These are phyloP conservation scores for Mucor indicus DNA, from an alignment of 371 early-diverging fungal species.

Conservation along the genomic window DNA sequence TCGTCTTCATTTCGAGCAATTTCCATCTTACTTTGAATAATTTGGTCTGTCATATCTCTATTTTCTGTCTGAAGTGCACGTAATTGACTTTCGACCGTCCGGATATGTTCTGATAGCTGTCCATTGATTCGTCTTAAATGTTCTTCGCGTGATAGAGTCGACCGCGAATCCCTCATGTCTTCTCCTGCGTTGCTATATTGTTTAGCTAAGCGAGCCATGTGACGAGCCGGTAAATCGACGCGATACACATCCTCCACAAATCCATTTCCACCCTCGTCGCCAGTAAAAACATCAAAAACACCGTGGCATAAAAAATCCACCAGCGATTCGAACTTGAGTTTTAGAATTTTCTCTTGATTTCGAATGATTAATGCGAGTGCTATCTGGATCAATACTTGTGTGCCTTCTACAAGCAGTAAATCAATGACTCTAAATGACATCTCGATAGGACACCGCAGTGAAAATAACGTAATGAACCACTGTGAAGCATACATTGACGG, in stretches of 20 bases:
- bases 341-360: conserved; percentile 73
- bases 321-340: conserved; percentile 76
- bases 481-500: conserved; percentile 80
- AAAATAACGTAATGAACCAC: conserved; percentile 86
- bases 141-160: conserved; percentile 44
- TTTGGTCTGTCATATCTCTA: conserved; percentile 55
- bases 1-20: conserved; percentile 52
- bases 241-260: conserved; percentile 37
- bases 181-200: conserved; percentile 27
- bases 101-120: conserved; percentile 59
- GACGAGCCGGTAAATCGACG: conserved; percentile 32
- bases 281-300: conserved; percentile 64
- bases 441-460: conserved; percentile 78
- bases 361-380: conserved; percentile 82
- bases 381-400: conserved; percentile 81
- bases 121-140: conserved; percentile 68
- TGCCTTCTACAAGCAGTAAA: conserved; percentile 87
- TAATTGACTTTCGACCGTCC: conserved; percentile 57
- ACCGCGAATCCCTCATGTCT: conserved; percentile 36
- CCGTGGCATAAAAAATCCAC: conserved; percentile 82
- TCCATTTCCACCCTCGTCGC: conserved; percentile 25
- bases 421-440: conserved; percentile 88
- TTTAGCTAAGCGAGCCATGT: conserved; percentile 35
- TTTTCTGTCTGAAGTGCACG: conserved; percentile 69
- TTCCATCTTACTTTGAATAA: conserved; percentile 55